Evolutionary conservation across 352 stramenopile genomes (phyloP).

Genomic region (Thalassiosira livingstoniorum): DNA sequence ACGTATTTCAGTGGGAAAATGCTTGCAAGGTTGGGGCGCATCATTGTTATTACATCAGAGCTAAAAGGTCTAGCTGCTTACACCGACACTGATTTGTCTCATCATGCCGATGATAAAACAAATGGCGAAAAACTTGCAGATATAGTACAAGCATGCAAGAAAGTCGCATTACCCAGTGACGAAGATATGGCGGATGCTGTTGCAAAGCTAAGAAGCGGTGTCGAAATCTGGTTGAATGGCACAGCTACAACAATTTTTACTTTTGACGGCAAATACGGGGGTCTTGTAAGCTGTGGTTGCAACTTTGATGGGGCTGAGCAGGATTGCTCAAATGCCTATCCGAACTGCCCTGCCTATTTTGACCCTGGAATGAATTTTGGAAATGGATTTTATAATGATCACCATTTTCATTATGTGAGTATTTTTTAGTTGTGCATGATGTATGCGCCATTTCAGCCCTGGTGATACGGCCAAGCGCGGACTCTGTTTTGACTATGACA

Average conservation of each 20-base stretch:
- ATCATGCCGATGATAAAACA: slow-evolving; percentile 53
- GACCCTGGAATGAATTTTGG: slow-evolving; percentile 81
- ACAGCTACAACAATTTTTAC: slow-evolving; percentile 70
- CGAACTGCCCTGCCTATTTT: slow-evolving; percentile 71
- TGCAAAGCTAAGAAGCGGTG: slow-evolving; percentile 52
- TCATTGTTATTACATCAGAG: slow-evolving; percentile 78
- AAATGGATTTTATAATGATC: slow-evolving; percentile 85
- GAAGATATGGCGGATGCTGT: slow-evolving; percentile 62
- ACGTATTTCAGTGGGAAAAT: slow-evolving; percentile 80
- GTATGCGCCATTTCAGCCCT: too few relatives aligned
- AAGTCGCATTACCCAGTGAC: slow-evolving; percentile 50
- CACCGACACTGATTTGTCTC: slow-evolving; percentile 20
- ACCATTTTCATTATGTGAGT: slow-evolving; percentile 81
- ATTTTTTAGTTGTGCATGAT: too few relatives aligned
- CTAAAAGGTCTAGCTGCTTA: slow-evolving; percentile 56
- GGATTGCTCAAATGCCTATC: slow-evolving; percentile 70
- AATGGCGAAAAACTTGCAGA: too few relatives aligned
- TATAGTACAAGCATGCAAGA: too few relatives aligned
- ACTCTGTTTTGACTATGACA: slow-evolving; percentile 12
- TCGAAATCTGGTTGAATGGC: slow-evolving; percentile 81
- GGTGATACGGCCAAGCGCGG: too few relatives aligned
- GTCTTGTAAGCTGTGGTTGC: slow-evolving; percentile 80
- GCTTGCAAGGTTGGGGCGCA: slow-evolving; percentile 73
- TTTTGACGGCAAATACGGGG: slow-evolving; percentile 78
- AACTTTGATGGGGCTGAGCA: slow-evolving; percentile 54